phyloP scores from a whole-genome alignment of 805 yeast species.

The Cyberlindnera lachancei region DNA sequence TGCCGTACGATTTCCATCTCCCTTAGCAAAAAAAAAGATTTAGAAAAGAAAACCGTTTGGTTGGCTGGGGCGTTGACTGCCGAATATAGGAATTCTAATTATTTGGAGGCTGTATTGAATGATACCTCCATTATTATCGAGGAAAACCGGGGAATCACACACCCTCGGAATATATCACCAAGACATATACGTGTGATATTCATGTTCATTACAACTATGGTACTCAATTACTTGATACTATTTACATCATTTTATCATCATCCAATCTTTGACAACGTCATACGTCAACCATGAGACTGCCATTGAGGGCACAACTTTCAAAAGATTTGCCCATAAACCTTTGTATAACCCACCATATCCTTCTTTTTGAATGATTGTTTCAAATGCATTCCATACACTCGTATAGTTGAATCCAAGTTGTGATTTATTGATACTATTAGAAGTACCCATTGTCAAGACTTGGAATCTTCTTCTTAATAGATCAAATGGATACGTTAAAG shows the following conservation, averaged over 20 bases:
- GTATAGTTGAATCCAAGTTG: conserved; percentile 73
- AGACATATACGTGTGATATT: too few species aligned
- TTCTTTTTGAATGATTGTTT: conserved; percentile 61
- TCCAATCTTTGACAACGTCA: conserved; percentile 56
- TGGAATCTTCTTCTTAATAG: conserved; percentile 84
- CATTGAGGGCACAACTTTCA: conserved; percentile 91
- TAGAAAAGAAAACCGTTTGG: too few species aligned
- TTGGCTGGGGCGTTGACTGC: conserved; percentile 11
- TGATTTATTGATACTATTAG: too few species aligned
- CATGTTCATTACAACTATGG: too few species aligned
- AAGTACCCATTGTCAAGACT: conserved; percentile 72
- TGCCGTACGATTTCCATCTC: too few species aligned
- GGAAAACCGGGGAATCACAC: too few species aligned
- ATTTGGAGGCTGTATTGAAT: neutral
- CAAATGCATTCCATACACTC: conserved; percentile 69
- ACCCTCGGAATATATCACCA: too few species aligned
- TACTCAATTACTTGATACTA: too few species aligned
- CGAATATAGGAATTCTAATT: conserved; percentile 4
- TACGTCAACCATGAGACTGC: conserved; percentile 90
- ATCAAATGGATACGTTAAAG: conserved; percentile 87
- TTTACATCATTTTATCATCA: conserved; percentile 13
- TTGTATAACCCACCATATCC: conserved; percentile 68
- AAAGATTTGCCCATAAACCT: conserved; percentile 72
- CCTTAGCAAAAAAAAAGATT: too few species aligned
- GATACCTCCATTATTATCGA: too few species aligned